Evolutionary conservation across 2,329 filamentous ascomycete genomes (phyloP).

Genomic region (Colletotrichum sp.): DNA sequence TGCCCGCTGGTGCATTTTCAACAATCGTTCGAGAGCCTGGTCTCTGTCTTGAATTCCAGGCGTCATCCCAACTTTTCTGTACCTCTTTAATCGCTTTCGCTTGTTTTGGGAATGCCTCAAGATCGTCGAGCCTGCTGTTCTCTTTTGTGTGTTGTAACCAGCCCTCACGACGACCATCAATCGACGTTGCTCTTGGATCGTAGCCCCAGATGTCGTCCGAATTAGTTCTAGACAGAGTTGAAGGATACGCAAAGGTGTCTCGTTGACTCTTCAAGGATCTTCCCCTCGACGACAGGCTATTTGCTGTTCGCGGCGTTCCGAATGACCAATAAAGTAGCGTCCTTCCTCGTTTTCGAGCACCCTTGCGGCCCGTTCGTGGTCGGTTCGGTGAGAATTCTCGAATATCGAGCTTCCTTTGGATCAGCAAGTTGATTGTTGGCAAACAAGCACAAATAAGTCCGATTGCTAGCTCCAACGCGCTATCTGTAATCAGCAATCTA

Average conservation of each 20-base stretch:
- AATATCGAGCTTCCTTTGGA: background rate
- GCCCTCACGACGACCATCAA: background rate
- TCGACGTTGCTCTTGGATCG: background rate
- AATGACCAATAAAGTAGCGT: background rate
- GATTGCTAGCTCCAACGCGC: background rate
- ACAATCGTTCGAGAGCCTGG: too few relatives aligned
- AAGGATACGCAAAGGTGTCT: background rate
- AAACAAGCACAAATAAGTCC: background rate
- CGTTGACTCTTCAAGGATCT: background rate
- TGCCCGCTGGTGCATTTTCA: too few relatives aligned
- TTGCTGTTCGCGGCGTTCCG: background rate
- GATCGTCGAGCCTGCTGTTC: background rate
- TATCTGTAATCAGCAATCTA: background rate
- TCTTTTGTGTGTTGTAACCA: background rate
- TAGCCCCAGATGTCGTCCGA: background rate
- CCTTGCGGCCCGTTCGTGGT: background rate
- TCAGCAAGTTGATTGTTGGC: background rate
- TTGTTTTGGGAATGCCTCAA: background rate
- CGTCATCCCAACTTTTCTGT: too few relatives aligned
- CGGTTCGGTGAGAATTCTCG: background rate
- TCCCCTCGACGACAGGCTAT: background rate
- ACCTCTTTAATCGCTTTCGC: too few relatives aligned
- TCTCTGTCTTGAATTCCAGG: too few relatives aligned
- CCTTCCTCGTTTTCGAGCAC: background rate
- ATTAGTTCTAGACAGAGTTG: background rate